Evolutionary conservation across 345 rosid species (phyloP), one percentile per base, ranked within the genome.

Genomic region (Populus nigra): DNA sequence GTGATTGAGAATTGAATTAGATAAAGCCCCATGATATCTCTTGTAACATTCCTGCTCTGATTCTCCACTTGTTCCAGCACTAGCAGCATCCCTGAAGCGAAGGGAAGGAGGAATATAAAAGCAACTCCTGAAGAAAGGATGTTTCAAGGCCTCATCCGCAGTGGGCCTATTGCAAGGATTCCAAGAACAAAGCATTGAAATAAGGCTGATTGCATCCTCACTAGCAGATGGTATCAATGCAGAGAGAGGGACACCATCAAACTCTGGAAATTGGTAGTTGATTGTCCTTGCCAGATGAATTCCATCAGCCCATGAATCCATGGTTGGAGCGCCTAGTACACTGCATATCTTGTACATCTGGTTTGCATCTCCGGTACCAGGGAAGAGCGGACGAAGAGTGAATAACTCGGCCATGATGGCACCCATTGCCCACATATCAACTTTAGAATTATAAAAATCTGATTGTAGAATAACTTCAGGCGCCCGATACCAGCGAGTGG

Each of bases 371-470:
- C 99, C 93, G 77, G 81, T 85, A 55, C 99, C 99, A 2, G 99
- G 99, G 73, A 93, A 93, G 72, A 95, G 96, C 59, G 99, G 99
- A 68, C 88, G 90, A 17, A 95, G 90, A 72, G 87, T 82, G 76
- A 93, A 82, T 81, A 95, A 69, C 79, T 95, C 99, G 29, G 99
- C 96, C 92, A 95, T 89, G 39, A 95, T 96, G 50, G 99, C 98
- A 68, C 99, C 99, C 97, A 96, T 92, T 6, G 97, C 97, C 98
- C 98, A 96, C 94, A 96, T 91, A 84, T 96, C 99, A 85, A 93
- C 99, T 93, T 96, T 90, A 53, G 92, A 86, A 66, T 85, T 76
- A 84, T 96, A 96, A 0, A 85, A 25, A 77, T 84, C 85, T 36
- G 99, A 90, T 80, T 92, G 99, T 79, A 96, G 97, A 74, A 96